These are phyloP conservation scores for Sisymbrium altissimum DNA, from an alignment of 345 rosid genomes.

Conservation along the genomic window DNA sequence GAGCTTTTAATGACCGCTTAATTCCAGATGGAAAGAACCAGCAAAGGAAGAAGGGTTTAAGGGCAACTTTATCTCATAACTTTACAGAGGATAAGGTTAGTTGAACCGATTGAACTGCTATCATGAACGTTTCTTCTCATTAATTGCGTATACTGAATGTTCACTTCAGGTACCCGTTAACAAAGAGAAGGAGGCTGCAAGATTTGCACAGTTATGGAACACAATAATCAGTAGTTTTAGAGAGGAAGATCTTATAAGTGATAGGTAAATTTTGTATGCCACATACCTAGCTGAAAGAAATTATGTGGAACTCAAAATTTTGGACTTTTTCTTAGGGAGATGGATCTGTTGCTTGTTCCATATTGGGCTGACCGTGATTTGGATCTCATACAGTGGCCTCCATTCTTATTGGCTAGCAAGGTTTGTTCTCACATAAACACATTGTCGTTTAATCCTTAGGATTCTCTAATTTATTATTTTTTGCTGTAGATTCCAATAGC, in stretches of 20 bases:
- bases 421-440: conserved; percentile 37
- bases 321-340: conserved; percentile 66
- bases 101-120: conserved; percentile 7
- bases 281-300: conserved; percentile 9
- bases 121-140: background rate
- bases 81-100: conserved; percentile 44
- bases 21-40: conserved; percentile 69
- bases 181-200: conserved; percentile 80
- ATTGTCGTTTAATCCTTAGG: background rate
- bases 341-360: conserved; percentile 95
- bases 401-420: conserved; percentile 97
- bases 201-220: conserved; percentile 99
- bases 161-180: conserved; percentile 49
- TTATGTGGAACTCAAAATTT: background rate
- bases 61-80: conserved; percentile 65
- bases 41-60: conserved; percentile 65
- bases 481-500: conserved; percentile 86
- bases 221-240: conserved; percentile 90
- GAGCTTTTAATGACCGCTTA: conserved; percentile 76
- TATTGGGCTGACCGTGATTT: conserved; percentile 98
- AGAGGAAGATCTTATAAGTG: conserved; percentile 90
- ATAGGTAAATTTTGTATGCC: conserved; percentile 48
- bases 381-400: conserved; percentile 94
- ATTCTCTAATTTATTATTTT: conserved; percentile 7
- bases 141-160: conserved; percentile 1